These are phyloP conservation scores for Davidsoniella neocaledoniae DNA, from an alignment of 2,329 filamentous ascomycete genomes.

Conservation along the genomic window DNA sequence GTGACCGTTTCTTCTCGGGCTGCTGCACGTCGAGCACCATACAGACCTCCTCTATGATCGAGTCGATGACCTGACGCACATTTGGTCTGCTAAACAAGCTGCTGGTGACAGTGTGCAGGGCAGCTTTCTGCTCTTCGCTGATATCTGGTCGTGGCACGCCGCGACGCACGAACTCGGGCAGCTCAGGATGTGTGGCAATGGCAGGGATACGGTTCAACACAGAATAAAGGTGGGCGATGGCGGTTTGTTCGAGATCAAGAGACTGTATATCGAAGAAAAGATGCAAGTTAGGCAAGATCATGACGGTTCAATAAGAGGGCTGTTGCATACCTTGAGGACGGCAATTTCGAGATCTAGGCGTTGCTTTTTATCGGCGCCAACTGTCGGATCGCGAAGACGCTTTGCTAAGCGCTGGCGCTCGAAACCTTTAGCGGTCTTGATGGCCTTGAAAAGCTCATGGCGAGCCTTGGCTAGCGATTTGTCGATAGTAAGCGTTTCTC, in stretches of 20 bases:
- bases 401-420: constrained; percentile 63
- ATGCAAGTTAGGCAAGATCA: neutral
- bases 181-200: constrained; percentile 31
- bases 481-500: constrained; percentile 29
- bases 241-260: constrained; percentile 40
- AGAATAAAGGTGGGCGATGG: constrained; percentile 37
- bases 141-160: constrained; percentile 33
- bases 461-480: constrained; percentile 36
- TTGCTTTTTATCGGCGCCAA: constrained; percentile 31
- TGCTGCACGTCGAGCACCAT: constrained; percentile 29
- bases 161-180: constrained; percentile 31
- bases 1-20: constrained; percentile 26
- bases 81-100: constrained; percentile 35
- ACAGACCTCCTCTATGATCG: constrained; percentile 33
- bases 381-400: constrained; percentile 31
- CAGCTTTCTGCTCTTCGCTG: constrained; percentile 32
- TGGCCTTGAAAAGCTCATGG: constrained; percentile 45
- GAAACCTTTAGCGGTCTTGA: constrained; percentile 59
- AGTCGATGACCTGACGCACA: constrained; percentile 32
- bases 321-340: constrained; percentile 32
- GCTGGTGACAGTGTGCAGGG: constrained; percentile 43
- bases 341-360: constrained; percentile 45
- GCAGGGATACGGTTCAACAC: constrained; percentile 37
- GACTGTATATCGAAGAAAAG: constrained; percentile 21
- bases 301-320: neutral